Percentiles rank a stretch among this genome's conserved stretches.
phyloP scores from a whole-genome alignment of 306 rosid genomes.

The Heteromeles arbutifolia region DNA sequence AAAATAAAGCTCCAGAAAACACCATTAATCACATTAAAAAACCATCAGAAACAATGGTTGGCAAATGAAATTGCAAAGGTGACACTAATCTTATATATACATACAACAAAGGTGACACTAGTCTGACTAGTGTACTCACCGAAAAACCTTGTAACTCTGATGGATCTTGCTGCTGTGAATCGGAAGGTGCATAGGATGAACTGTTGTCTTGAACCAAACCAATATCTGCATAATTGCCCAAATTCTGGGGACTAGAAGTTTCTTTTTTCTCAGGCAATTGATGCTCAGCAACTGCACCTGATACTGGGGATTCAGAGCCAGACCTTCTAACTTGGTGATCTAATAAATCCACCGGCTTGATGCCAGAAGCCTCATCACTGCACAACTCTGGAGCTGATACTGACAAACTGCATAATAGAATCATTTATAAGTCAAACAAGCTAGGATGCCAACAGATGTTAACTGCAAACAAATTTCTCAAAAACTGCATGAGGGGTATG shows the following conservation, averaged over 20 bases:
- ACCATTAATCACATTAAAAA: not conserved
- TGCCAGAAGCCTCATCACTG: conserved; percentile 52
- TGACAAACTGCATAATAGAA: conserved; percentile 41
- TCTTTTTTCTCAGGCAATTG: conserved; percentile 61
- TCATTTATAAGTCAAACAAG: not conserved
- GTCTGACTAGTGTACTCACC: conserved; percentile 40
- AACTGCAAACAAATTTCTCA: not conserved
- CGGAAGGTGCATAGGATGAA: conserved; percentile 59
- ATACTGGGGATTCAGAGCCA: conserved; percentile 55
- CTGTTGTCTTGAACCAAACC: conserved; percentile 62
- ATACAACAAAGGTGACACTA: not conserved
- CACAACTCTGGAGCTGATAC: conserved; percentile 49
- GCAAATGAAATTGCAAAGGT: not conserved
- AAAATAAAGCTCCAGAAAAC: not conserved
- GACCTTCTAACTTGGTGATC: conserved; percentile 53
- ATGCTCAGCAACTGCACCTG: conserved; percentile 51
- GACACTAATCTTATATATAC: not conserved
- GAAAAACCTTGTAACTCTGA: conserved; percentile 77
- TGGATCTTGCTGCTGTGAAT: conserved; percentile 63
- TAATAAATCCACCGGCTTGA: conserved; percentile 42
- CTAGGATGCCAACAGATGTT: not conserved
- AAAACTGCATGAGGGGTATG: not conserved
- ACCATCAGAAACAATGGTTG: not conserved
- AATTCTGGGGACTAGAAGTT: conserved; percentile 52
- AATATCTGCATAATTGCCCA: conserved; percentile 61